These are phyloP conservation scores for Kazachstania psychrophila DNA, from an alignment of 805 yeast genomes.

Conservation along the genomic window DNA sequence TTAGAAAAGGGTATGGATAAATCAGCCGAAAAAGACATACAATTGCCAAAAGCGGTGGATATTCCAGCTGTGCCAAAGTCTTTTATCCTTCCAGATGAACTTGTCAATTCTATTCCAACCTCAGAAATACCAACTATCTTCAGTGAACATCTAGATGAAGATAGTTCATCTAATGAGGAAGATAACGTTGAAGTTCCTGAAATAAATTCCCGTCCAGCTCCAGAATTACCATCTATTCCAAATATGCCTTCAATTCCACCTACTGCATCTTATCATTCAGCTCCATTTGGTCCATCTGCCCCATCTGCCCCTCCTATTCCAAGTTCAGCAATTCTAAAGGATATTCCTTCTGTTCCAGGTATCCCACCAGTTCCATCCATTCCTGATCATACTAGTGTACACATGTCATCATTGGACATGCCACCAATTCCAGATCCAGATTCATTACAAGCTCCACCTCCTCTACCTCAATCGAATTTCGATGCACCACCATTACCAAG, in stretches of 20 bases:
- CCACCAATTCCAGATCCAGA: background rate
- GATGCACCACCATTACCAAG: background rate
- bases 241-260: constrained; percentile 1
- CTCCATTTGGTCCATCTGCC: background rate
- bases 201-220: constrained; percentile 7
- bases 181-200: constrained; percentile 1
- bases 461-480: constrained; percentile 1
- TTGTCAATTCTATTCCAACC: background rate
- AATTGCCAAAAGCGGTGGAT: background rate
- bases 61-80: background rate
- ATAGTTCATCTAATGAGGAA: constrained; percentile 5
- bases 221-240: constrained; percentile 3
- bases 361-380: constrained; percentile 7
- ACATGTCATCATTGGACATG: background rate
- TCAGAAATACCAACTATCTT: too few relatives aligned
- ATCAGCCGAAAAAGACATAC: background rate
- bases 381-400: background rate
- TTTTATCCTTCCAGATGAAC: background rate
- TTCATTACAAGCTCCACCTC: constrained; percentile 5
- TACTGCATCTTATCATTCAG: background rate
- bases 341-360: constrained; percentile 1
- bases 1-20: background rate
- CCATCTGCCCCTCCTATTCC: background rate
- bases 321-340: too few relatives aligned
- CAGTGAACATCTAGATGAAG: background rate